Evolutionary conservation across 371 early-diverging fungal genomes (phyloP).

Genomic region (Mortierella sp.): DNA sequence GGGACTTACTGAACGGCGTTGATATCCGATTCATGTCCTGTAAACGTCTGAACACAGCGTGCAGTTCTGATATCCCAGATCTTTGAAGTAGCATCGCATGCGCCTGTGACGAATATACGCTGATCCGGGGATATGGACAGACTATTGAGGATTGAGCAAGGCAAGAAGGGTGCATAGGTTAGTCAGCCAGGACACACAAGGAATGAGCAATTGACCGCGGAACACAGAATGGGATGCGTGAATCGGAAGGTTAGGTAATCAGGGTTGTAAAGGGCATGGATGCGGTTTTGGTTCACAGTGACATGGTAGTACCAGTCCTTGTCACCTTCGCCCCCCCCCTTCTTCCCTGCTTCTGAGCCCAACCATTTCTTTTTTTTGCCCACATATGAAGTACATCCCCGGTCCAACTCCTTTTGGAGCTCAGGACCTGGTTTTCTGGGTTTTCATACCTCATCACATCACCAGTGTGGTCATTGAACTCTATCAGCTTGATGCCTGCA

Average conservation of each 20-base stretch:
- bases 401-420: too few species aligned
- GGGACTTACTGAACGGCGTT: conserved; percentile 92
- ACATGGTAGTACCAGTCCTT: too few species aligned
- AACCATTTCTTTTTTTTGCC: too few species aligned
- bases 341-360: too few species aligned
- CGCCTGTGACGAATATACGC: conserved; percentile 96
- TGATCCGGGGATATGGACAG: conserved; percentile 89
- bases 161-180: too few species aligned
- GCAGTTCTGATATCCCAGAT: conserved; percentile 97
- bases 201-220: not conserved
- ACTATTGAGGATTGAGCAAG: conserved; percentile 30
- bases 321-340: too few species aligned
- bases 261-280: too few species aligned
- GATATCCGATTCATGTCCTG: conserved; percentile 97
- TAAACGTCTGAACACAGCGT: conserved; percentile 95
- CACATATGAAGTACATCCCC: conserved; percentile 3
- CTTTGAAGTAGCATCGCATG: conserved; percentile 98
- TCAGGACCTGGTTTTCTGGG: not conserved
- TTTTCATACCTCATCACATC: conserved; percentile 94
- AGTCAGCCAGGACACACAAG: not conserved
- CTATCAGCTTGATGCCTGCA: conserved; percentile 91
- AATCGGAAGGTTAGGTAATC: conserved; percentile 1
- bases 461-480: conserved; percentile 97
- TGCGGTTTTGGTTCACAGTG: too few species aligned
- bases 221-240: not conserved